phyloP scores from a whole-genome alignment of 2,329 filamentous ascomycete genomes.

The Botrytis galanthina region DNA sequence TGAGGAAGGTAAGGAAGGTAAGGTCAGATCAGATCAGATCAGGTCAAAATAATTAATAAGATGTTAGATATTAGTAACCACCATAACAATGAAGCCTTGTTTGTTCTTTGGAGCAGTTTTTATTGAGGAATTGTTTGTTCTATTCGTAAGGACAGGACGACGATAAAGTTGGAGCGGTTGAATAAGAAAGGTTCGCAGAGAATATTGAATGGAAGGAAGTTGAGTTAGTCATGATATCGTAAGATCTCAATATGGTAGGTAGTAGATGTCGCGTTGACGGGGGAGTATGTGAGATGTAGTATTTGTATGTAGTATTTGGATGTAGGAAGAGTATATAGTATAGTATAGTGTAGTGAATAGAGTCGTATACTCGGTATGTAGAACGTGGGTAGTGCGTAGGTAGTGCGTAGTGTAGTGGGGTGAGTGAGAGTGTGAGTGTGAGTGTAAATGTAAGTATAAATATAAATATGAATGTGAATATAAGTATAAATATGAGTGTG shows the following conservation, averaged over 20 bases:
- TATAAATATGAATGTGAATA: too few species aligned
- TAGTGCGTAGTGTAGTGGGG: too few species aligned
- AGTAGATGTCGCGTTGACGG: neutral
- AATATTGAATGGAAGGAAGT: neutral
- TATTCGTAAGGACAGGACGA: neutral
- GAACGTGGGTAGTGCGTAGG: neutral
- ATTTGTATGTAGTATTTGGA: too few species aligned
- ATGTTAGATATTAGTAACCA: neutral
- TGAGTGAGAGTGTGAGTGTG: neutral
- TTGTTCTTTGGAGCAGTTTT: neutral
- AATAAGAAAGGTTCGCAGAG: too few species aligned
- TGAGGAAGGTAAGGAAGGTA: too few species aligned
- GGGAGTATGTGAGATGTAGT: neutral
- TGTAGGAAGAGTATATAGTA: too few species aligned
- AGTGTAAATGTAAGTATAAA: too few species aligned
- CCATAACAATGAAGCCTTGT: neutral
- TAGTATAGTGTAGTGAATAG: too few species aligned
- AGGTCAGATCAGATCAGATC: neutral
- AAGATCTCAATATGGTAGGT: neutral
- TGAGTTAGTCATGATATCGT: constrained; percentile 3
- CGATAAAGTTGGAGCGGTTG: neutral
- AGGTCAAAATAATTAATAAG: neutral
- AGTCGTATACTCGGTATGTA: neutral
- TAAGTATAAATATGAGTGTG: too few species aligned
- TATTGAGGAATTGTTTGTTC: constrained; percentile 4